Base-by-base conservation (phyloP, 345 rosid species). In the Turritis glabra region DNA sequence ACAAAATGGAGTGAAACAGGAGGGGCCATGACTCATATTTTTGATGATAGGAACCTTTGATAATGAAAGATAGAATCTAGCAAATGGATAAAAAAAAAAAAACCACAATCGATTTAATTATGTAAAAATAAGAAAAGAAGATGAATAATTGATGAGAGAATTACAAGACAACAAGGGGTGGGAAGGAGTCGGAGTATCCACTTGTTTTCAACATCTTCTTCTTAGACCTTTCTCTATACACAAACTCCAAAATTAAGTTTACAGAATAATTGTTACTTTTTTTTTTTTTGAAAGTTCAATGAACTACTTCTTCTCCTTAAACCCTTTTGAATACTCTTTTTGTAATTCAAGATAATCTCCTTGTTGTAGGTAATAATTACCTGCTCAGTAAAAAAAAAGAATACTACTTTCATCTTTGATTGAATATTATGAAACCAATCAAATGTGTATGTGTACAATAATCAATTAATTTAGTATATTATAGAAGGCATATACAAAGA, bases 21-120 rank as follows among this genome's bases (percentile, higher is more conserved):
- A 71, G 47, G 75, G 77, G 48, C 60, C 73, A 71, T 58, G 81
- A 21, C 8, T 55, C 54, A 47, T 56, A 74, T 74, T 77, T 80
- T 80, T 78, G 58, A 77, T 55, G 77, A 74, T 41, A 58, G 58
- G 87, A 85, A 88, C 84, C 80, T 77, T 65, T 78, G 85, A 85
- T 81, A 72, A 76, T 72, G 82, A 88, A 80, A 80, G 89, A 83
- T 81, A 85, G 89, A 64, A n/a, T n/a, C n/a, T n/a, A 54, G 90
- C 90, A 92, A 92, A 90, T 83, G 88, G 81, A 90, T 85, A 87
- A 88, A 86, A 86, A 88, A 87, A 14, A 87, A 82, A 69, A 26
- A 69, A 60, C 3, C 52, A n/a, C 64, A 69, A 51, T 51, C 27
- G 9, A n/a, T 12, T 12, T 43, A 15, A 38, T 38, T 17, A 38